These are phyloP conservation scores for Eleusine coracana DNA, from an alignment of 176 grass and related monocot species.

Conservation along the genomic window DNA sequence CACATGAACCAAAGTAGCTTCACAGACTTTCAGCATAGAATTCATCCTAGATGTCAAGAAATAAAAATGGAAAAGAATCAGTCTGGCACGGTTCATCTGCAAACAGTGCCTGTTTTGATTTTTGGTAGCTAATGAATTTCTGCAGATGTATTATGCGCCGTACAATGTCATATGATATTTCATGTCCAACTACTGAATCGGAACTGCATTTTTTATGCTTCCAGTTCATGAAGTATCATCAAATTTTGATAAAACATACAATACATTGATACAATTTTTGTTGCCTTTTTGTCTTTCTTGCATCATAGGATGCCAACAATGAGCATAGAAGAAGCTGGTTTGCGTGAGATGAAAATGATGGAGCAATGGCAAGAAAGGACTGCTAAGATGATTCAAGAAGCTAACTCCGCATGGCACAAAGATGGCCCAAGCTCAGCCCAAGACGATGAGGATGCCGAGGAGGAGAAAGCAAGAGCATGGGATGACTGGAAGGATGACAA, in stretches of 20 bases:
- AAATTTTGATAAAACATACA: background rate
- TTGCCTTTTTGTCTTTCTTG: slow-evolving; percentile 11
- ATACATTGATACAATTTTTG: background rate
- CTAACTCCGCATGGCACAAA: slow-evolving; percentile 77
- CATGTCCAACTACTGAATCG: background rate
- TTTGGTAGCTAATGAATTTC: too few relatives aligned
- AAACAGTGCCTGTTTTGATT: too few relatives aligned
- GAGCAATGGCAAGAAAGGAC: slow-evolving; percentile 82
- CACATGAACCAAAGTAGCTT: too few relatives aligned
- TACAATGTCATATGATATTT: background rate
- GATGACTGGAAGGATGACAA: slow-evolving; percentile 99
- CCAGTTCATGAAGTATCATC: slow-evolving; percentile 5
- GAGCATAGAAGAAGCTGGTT: slow-evolving; percentile 93
- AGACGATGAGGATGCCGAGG: slow-evolving; percentile 75
- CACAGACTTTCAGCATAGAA: too few relatives aligned
- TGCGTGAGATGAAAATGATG: slow-evolving; percentile 97
- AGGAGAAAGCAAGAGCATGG: slow-evolving; percentile 79
- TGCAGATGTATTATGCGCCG: background rate
- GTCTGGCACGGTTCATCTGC: too few relatives aligned
- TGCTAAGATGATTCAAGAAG: slow-evolving; percentile 63
- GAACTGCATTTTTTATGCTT: background rate
- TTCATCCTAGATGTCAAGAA: too few relatives aligned
- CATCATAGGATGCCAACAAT: slow-evolving; percentile 69
- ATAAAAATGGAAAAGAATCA: too few relatives aligned
- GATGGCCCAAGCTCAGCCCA: slow-evolving; percentile 47